These are phyloP conservation scores for Furcasterigmium furcatum DNA, from an alignment of 2,329 filamentous ascomycete species.

Conservation along the genomic window DNA sequence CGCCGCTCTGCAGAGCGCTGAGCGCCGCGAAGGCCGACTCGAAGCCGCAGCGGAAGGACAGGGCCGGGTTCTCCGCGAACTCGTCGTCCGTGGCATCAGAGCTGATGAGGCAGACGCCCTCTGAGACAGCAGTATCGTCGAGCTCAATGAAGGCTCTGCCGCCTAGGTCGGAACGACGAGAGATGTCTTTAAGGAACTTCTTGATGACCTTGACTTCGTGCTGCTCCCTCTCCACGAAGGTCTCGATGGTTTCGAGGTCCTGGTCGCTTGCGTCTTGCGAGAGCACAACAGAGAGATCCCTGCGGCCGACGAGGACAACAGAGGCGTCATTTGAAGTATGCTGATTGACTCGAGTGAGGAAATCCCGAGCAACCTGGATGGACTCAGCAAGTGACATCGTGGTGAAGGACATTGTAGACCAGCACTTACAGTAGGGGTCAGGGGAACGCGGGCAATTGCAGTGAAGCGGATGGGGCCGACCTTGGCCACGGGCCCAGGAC, in stretches of 20 bases:
- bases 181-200: neutral
- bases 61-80: no score
- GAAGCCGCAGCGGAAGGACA: no score
- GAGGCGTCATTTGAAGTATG: neutral
- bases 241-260: neutral
- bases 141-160: neutral
- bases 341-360: neutral
- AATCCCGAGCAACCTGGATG: neutral
- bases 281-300: neutral
- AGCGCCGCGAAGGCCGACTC: neutral
- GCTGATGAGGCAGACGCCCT: neutral
- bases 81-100: no score
- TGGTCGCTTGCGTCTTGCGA: neutral
- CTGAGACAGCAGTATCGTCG: neutral
- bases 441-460: neutral
- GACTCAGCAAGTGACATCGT: no score
- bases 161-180: neutral
- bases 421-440: neutral
- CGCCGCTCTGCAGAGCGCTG: neutral
- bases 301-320: neutral
- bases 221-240: neutral
- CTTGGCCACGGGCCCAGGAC: neutral
- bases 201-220: constrained; percentile 1
- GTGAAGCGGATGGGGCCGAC: neutral
- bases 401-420: no score